phyloP scores from a whole-genome alignment of 352 stramenopile species.

The Globisporangium paddicum region DNA sequence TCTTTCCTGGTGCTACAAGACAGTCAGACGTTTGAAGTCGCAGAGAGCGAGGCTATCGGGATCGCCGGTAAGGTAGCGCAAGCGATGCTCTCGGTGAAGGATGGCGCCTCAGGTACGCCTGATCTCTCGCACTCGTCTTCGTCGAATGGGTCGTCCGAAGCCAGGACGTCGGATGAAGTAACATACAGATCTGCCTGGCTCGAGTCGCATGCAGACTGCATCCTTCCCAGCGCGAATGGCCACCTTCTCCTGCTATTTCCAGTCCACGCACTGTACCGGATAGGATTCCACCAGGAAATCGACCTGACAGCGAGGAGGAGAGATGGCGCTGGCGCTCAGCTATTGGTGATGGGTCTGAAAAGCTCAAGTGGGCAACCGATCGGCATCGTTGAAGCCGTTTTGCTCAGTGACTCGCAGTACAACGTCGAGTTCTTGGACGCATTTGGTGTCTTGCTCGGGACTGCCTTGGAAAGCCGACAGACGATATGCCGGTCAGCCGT shows the following conservation, averaged over 20 bases:
- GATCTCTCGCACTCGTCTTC: slow-evolving; percentile 2
- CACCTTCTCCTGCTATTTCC: slow-evolving; percentile 17
- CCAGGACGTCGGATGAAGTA: background rate
- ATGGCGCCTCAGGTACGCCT: background rate
- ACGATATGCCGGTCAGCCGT: slow-evolving; percentile 11
- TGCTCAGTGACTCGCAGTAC: background rate
- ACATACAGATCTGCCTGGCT: background rate
- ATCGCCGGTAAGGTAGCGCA: slow-evolving; percentile 9
- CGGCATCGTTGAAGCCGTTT: slow-evolving; percentile 17
- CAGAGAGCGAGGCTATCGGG: slow-evolving; percentile 2
- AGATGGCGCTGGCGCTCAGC: background rate
- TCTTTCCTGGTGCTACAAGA: slow-evolving; percentile 12
- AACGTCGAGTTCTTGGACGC: slow-evolving; percentile 17
- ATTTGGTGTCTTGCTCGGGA: slow-evolving; percentile 14
- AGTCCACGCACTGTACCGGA: background rate
- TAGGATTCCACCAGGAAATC: slow-evolving; percentile 5
- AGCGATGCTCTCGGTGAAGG: slow-evolving; percentile 1
- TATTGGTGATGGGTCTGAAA: slow-evolving; percentile 18
- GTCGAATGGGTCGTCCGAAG: background rate
- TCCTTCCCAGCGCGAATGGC: slow-evolving; percentile 11
- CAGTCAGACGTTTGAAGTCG: background rate
- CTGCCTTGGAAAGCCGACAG: slow-evolving; percentile 13
- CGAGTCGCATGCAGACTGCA: background rate
- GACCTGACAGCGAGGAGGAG: slow-evolving; percentile 9
- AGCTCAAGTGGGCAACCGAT: background rate